These are phyloP conservation scores for Boletus vermiculosoides DNA, from an alignment of 768 basidiomycete species.

Conservation along the genomic window DNA sequence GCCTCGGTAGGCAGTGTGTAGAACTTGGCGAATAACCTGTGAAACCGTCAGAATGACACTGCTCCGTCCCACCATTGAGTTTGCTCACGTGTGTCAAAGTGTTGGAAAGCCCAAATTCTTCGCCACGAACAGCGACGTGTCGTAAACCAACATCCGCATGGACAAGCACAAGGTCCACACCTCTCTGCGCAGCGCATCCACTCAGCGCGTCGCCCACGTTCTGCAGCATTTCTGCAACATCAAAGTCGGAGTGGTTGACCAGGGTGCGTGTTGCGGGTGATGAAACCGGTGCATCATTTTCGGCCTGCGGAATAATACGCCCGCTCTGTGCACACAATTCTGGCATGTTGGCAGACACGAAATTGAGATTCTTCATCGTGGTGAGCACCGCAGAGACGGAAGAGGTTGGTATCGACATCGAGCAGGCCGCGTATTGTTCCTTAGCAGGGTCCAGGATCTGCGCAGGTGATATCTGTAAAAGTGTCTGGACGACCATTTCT, in stretches of 20 bases:
- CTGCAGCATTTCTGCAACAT: conserved; percentile 89
- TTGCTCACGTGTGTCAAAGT: conserved; percentile 78
- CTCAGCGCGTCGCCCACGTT: conserved; percentile 85
- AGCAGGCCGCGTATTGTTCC: conserved; percentile 89
- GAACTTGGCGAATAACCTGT: conserved; percentile 82
- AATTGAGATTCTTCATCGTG: conserved; percentile 91
- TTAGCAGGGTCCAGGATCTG: conserved; percentile 91
- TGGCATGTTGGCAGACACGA: conserved; percentile 83
- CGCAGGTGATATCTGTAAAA: conserved; percentile 85
- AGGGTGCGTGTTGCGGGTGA: conserved; percentile 17
- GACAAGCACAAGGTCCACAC: conserved; percentile 89
- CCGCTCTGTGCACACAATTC: conserved; percentile 30
- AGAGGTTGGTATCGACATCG: conserved; percentile 82
- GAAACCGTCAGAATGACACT: conserved; percentile 17
- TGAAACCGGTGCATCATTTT: conserved; percentile 18
- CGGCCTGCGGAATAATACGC: conserved; percentile 15
- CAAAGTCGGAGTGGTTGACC: conserved; percentile 61
- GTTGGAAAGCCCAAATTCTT: conserved; percentile 82
- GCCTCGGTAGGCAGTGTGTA: conserved; percentile 62
- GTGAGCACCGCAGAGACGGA: conserved; percentile 88
- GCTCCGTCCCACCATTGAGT: neutral
- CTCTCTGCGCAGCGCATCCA: conserved; percentile 76
- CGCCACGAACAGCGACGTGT: conserved; percentile 80
- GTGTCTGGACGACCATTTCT: conserved; percentile 87
- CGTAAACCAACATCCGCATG: conserved; percentile 88